These are phyloP conservation scores for Backusella luteola DNA, from an alignment of 192 early-diverging fungal species.

Conservation along the genomic window DNA sequence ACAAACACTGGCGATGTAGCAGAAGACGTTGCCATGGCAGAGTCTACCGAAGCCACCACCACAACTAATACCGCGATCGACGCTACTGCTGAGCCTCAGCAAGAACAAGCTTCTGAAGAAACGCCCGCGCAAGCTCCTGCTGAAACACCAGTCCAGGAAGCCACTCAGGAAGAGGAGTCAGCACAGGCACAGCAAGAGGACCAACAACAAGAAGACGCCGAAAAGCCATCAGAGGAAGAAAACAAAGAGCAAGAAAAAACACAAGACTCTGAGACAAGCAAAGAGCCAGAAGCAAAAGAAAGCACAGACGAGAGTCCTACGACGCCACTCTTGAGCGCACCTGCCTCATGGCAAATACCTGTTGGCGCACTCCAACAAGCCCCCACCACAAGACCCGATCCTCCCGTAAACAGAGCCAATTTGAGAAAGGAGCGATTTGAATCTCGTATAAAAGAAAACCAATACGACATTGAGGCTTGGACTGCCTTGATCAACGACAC, in stretches of 20 bases:
- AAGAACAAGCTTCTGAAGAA: background rate
- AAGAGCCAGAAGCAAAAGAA: constrained; percentile 1
- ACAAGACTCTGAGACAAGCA: background rate
- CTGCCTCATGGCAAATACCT: constrained; percentile 50
- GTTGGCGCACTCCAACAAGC: constrained; percentile 30
- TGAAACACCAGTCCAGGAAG: background rate
- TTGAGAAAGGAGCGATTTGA: constrained; percentile 54
- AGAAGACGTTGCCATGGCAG: constrained; percentile 4
- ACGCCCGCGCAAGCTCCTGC: background rate
- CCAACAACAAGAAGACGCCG: background rate
- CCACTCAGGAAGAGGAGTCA: background rate
- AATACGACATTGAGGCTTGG: constrained; percentile 71
- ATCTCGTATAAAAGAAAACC: constrained; percentile 49
- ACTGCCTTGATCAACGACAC: constrained; percentile 58
- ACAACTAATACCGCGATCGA: background rate
- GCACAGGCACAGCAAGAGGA: background rate
- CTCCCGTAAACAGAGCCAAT: constrained; percentile 13
- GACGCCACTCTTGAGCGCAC: constrained; percentile 21
- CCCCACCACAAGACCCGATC: background rate
- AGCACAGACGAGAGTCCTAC: background rate
- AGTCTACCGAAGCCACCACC: background rate
- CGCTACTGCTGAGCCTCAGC: background rate
- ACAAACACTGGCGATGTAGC: background rate
- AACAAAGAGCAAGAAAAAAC: background rate
- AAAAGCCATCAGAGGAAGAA: background rate